Evolutionary conservation across 2,329 filamentous ascomycete species (phyloP).

Genomic region (Cladophialophora bantiana): DNA sequence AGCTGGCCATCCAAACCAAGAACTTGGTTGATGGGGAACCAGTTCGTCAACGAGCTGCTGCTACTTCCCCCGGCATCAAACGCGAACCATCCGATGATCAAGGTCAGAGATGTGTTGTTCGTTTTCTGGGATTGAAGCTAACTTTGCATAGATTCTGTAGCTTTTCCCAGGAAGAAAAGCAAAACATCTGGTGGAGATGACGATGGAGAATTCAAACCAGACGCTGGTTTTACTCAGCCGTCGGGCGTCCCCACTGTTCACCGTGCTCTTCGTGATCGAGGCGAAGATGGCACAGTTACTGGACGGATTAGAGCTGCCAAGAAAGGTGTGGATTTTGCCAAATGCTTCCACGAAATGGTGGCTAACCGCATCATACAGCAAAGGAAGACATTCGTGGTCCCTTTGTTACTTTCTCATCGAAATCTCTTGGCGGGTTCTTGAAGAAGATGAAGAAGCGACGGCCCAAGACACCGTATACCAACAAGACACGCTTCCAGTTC

Average conservation of each 20-base stretch:
- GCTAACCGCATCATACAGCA: not conserved
- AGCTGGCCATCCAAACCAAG: not conserved
- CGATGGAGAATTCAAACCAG: not conserved
- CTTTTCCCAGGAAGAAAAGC: constrained; percentile 1
- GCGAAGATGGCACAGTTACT: constrained; percentile 11
- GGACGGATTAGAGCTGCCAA: not conserved
- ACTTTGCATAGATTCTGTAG: not conserved
- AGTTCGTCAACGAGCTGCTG: not conserved
- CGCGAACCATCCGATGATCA: not conserved
- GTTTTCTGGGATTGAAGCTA: not conserved
- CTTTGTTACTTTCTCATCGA: not conserved
- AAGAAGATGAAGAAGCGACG: not conserved
- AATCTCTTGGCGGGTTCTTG: not conserved
- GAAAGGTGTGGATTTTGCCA: not conserved
- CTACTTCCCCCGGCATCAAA: not conserved
- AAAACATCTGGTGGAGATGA: not conserved
- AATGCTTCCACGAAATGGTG: not conserved
- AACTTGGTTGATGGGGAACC: not conserved
- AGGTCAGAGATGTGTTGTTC: not conserved
- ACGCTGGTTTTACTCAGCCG: not conserved
- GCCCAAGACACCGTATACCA: constrained; percentile 19
- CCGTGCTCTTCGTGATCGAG: constrained; percentile 7
- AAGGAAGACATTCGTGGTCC: not conserved
- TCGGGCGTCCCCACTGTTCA: too few relatives aligned
- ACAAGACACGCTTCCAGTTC: constrained; percentile 16